Evolutionary conservation across 441 rosid species (phyloP).

Genomic region (Biscutella laevigata): DNA sequence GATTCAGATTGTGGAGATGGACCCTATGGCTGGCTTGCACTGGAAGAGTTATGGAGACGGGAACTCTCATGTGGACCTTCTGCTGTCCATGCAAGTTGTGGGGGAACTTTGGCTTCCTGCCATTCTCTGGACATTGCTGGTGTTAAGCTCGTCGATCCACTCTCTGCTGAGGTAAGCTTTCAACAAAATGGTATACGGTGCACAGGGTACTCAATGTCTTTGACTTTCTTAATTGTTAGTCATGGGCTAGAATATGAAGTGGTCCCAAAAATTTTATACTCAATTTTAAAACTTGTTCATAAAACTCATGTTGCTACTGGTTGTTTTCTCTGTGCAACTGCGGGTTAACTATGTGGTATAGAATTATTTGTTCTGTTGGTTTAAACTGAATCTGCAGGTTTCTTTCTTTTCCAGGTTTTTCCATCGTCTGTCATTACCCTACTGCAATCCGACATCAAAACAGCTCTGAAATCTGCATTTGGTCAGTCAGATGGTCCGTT

Average conservation of each 20-base stretch:
- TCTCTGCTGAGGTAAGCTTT: slow-evolving; percentile 83
- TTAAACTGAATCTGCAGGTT: slow-evolving; percentile 11
- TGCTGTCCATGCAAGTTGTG: slow-evolving; percentile 98
- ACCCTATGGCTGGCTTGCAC: slow-evolving; percentile 98
- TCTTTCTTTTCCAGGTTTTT: slow-evolving; percentile 56
- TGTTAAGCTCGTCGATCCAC: slow-evolving; percentile 89
- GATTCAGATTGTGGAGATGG: slow-evolving; percentile 96
- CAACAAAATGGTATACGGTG: slow-evolving; percentile 14
- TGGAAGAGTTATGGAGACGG: slow-evolving; percentile 96
- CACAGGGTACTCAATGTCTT: slow-evolving; percentile 1
- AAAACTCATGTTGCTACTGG: background rate
- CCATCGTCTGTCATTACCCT: slow-evolving; percentile 77
- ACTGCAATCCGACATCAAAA: slow-evolving; percentile 85
- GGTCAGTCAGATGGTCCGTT: slow-evolving; percentile 85
- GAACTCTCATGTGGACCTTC: slow-evolving; percentile 97
- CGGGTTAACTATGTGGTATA: background rate
- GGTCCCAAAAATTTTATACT: background rate
- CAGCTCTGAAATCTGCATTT: slow-evolving; percentile 91
- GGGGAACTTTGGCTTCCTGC: slow-evolving; percentile 93
- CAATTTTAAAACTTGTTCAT: slow-evolving; percentile 10
- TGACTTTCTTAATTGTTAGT: slow-evolving; percentile 5
- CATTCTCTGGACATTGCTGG: slow-evolving; percentile 98
- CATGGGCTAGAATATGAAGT: background rate
- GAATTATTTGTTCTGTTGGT: background rate
- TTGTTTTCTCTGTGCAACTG: slow-evolving; percentile 3